These are phyloP conservation scores for Simplicillium sp. DNA, from an alignment of 2,329 filamentous ascomycete genomes.

Conservation along the genomic window DNA sequence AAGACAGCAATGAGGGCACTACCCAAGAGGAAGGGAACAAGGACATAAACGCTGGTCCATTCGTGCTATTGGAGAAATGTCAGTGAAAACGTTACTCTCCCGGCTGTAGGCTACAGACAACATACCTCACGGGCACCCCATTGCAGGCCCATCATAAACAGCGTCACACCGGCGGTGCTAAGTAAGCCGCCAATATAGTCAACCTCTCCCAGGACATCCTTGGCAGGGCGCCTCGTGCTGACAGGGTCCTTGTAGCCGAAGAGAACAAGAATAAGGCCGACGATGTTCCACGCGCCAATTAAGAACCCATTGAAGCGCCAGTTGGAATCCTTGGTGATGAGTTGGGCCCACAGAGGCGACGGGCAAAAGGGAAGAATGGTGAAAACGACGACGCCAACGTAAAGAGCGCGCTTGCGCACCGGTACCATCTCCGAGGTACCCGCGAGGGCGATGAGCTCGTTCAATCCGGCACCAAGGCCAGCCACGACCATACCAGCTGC, in stretches of 20 bases:
- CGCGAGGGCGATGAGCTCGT: slow-evolving; percentile 57
- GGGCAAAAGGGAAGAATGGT: slow-evolving; percentile 51
- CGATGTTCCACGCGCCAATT: background rate
- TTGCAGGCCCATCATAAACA: slow-evolving; percentile 1
- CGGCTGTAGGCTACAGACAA: background rate
- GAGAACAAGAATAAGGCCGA: background rate
- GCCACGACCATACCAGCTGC: slow-evolving; percentile 38
- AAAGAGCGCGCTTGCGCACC: slow-evolving; percentile 52
- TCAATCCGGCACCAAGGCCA: slow-evolving; percentile 57
- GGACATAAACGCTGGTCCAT: background rate
- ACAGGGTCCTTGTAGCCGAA: background rate
- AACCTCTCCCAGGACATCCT: background rate
- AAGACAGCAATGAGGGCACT: background rate
- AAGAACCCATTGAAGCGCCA: background rate
- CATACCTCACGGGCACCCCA: background rate
- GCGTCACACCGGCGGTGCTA: background rate
- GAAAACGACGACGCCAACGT: slow-evolving; percentile 50
- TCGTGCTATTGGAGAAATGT: too few species aligned
- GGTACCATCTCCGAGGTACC: slow-evolving; percentile 61
- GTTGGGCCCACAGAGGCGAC: background rate
- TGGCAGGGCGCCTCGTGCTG: background rate
- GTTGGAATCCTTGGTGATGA: background rate
- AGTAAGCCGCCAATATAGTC: background rate
- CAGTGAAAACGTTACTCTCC: too few species aligned
- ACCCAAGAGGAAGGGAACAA: background rate